These are phyloP conservation scores for Plasmodium relictum DNA, from an alignment of 169 alveolate genomes.

Conservation along the genomic window DNA sequence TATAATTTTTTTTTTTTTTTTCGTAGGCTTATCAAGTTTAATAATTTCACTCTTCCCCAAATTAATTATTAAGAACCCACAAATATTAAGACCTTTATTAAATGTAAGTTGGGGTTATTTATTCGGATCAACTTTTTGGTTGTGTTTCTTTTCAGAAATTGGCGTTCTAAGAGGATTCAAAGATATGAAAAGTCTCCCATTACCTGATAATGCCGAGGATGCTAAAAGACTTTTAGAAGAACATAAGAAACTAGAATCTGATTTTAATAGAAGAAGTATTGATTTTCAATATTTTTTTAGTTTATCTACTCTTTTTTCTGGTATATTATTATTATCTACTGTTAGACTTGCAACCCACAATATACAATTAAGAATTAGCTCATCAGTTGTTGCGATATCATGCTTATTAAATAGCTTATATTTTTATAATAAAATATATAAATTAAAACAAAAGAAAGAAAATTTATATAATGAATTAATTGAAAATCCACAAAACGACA, in stretches of 20 bases:
- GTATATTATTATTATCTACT: conserved; percentile 50
- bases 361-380: conserved; percentile 55
- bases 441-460: conserved; percentile 42
- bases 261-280: conserved; percentile 42
- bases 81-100: conserved; percentile 79
- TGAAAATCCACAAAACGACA: conserved; percentile 25
- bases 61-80: conserved; percentile 64
- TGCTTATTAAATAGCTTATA: conserved; percentile 50
- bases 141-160: conserved; percentile 57
- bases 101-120: conserved; percentile 86
- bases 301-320: conserved; percentile 66
- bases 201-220: conserved; percentile 63
- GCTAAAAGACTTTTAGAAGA: conserved; percentile 64
- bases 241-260: conserved; percentile 25
- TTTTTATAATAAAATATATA: conserved; percentile 38
- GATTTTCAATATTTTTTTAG: conserved; percentile 69
- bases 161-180: conserved; percentile 39
- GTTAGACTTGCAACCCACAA: conserved; percentile 54
- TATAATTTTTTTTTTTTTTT: background rate
- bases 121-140: conserved; percentile 86
- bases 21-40: conserved; percentile 42
- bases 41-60: conserved; percentile 78
- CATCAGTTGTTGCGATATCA: conserved; percentile 47
- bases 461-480: conserved; percentile 35
- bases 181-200: conserved; percentile 4